Evolutionary conservation across 1,139 yeast genomes (phyloP).

Genomic region (Meyerozyma smithsonii): DNA sequence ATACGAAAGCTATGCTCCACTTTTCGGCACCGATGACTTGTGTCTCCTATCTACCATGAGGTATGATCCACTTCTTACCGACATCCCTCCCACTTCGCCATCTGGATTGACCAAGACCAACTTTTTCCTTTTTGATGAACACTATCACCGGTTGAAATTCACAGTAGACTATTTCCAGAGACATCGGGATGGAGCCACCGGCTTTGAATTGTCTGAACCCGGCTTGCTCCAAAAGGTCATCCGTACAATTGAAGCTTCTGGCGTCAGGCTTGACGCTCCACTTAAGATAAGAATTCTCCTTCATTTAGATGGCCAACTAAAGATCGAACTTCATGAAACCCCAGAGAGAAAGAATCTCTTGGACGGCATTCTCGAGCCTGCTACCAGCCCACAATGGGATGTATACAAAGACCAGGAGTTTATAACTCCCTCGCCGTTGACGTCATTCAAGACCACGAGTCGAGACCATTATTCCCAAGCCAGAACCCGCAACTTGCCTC

Average conservation of each 20-base stretch:
- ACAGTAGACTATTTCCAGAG: slow-evolving; percentile 48
- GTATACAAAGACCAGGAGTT: slow-evolving; percentile 58
- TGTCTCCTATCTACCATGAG: slow-evolving; percentile 64
- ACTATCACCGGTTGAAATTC: slow-evolving; percentile 53
- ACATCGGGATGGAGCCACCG: slow-evolving; percentile 9
- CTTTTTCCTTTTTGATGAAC: slow-evolving; percentile 63
- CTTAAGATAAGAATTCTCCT: slow-evolving; percentile 60
- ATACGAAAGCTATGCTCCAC: neutral
- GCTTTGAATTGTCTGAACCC: slow-evolving; percentile 36
- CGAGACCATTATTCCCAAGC: slow-evolving; percentile 63
- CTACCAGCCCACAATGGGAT: slow-evolving; percentile 32
- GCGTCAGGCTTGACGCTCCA: slow-evolving; percentile 28
- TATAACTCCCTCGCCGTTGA: slow-evolving; percentile 63
- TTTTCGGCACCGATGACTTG: slow-evolving; percentile 29
- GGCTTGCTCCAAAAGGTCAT: slow-evolving; percentile 42
- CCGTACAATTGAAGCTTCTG: slow-evolving; percentile 29
- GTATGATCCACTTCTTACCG: slow-evolving; percentile 57
- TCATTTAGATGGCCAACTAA: slow-evolving; percentile 42
- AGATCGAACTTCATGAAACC: slow-evolving; percentile 46
- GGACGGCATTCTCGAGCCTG: slow-evolving; percentile 14
- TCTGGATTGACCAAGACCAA: slow-evolving; percentile 26
- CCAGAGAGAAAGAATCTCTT: slow-evolving; percentile 33
- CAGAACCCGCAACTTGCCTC: slow-evolving; percentile 45
- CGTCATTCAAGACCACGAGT: slow-evolving; percentile 83
- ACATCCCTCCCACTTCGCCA: slow-evolving; percentile 19